phyloP scores from a whole-genome alignment of 2,329 filamentous ascomycete species.

The Pseudogymnoascus sp. region DNA sequence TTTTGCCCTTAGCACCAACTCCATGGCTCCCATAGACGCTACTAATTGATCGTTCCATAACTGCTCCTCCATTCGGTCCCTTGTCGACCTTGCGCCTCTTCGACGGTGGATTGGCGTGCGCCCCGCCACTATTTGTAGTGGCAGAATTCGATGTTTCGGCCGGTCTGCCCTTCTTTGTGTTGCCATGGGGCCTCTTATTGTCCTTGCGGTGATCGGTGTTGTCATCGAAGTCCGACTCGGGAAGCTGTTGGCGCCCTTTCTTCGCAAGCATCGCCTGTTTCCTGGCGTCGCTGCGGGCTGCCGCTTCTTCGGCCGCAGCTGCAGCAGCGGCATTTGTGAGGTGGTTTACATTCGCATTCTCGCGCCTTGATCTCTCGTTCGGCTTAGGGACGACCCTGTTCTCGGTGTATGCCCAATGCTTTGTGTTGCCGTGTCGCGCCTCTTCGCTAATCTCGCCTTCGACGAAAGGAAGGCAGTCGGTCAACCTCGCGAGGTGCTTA shows the following conservation, averaged over 20 bases:
- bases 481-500: conserved; percentile 75
- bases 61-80: conserved; percentile 39
- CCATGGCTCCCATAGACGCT: conserved; percentile 43
- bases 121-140: conserved; percentile 48
- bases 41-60: conserved; percentile 64
- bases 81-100: conserved; percentile 83
- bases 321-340: conserved; percentile 63
- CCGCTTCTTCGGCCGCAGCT: conserved; percentile 73
- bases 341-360: conserved; percentile 68
- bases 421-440: conserved; percentile 82
- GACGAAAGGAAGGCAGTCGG: conserved; percentile 80
- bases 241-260: conserved; percentile 47
- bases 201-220: conserved; percentile 40
- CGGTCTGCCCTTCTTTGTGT: conserved; percentile 56
- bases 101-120: conserved; percentile 47
- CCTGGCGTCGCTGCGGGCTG: conserved; percentile 73
- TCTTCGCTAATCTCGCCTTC: conserved; percentile 89
- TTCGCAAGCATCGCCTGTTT: conserved; percentile 75
- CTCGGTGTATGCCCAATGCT: conserved; percentile 92
- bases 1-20: conserved; percentile 47
- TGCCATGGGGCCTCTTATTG: conserved; percentile 56
- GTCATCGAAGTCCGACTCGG: conserved; percentile 77
- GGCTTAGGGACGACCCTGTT: conserved; percentile 61
- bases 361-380: conserved; percentile 68
- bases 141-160: conserved; percentile 47